Evolutionary conservation across 139 green algal genomes (phyloP).

Genomic region (Picochlorum sp.): DNA sequence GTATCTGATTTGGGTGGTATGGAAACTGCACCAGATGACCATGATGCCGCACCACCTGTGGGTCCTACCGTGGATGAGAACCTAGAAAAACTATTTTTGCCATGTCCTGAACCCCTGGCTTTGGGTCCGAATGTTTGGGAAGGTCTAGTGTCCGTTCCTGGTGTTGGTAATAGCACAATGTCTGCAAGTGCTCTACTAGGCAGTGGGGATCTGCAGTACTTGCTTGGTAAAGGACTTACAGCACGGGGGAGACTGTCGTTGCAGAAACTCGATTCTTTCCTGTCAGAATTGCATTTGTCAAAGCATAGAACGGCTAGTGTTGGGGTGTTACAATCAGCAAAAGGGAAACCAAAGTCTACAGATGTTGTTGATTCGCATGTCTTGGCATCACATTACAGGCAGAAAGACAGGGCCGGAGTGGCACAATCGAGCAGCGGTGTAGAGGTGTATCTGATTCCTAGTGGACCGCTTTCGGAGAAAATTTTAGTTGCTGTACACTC

Average conservation of each 20-base stretch:
- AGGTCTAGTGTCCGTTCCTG: constrained; percentile 17
- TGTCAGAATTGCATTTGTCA: constrained; percentile 23
- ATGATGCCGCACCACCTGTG: background rate
- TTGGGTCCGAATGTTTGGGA: constrained; percentile 19
- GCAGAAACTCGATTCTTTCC: constrained; percentile 22
- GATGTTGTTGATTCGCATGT: background rate
- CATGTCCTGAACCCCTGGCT: background rate
- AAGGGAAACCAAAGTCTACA: background rate
- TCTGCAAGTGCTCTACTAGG: constrained; percentile 18
- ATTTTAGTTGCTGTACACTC: constrained; percentile 12
- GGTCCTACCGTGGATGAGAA: background rate
- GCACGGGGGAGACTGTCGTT: constrained; percentile 22
- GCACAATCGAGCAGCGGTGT: background rate
- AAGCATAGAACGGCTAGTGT: constrained; percentile 11
- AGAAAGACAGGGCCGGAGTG: constrained; percentile 7
- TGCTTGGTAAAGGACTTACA: constrained; percentile 10
- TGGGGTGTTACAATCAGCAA: constrained; percentile 13
- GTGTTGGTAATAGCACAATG: constrained; percentile 13
- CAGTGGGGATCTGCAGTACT: constrained; percentile 13
- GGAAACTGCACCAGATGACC: background rate
- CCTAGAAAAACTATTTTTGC: constrained; percentile 20
- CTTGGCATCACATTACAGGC: constrained; percentile 1
- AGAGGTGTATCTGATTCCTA: constrained; percentile 18
- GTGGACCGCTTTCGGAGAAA: background rate
- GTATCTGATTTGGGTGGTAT: background rate